phyloP scores from a whole-genome alignment of 2,329 filamentous ascomycete species.

The Byssothecium circinans region DNA sequence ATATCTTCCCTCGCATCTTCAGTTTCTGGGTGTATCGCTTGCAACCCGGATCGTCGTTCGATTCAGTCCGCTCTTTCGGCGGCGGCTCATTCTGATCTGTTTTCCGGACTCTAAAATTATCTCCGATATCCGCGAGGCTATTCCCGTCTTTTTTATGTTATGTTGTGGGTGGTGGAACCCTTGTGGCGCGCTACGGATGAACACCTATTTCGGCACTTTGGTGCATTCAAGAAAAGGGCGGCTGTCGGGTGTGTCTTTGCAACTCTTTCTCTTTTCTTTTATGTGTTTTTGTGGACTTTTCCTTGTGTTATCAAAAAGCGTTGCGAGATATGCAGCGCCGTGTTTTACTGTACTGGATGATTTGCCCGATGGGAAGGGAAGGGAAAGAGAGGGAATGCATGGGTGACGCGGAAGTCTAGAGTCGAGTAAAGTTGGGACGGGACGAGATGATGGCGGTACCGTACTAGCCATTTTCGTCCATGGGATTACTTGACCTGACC shows the following conservation, averaged over 20 bases:
- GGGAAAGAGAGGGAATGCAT: neutral
- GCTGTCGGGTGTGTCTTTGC: too few relatives aligned
- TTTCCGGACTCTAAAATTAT: neutral
- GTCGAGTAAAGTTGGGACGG: too few relatives aligned
- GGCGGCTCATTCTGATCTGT: neutral
- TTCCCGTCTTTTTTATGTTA: neutral
- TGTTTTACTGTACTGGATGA: neutral
- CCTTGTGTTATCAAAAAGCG: neutral
- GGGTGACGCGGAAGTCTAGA: too few relatives aligned
- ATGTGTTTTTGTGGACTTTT: neutral
- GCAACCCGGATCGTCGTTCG: neutral
- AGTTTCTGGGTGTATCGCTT: constrained; percentile 4
- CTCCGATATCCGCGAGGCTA: neutral
- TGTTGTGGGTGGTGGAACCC: neutral
- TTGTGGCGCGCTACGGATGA: neutral
- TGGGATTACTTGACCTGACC: neutral
- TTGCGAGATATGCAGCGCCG: neutral
- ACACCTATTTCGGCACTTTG: neutral
- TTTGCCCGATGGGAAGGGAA: neutral
- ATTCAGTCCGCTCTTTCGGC: neutral
- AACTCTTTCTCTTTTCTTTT: neutral
- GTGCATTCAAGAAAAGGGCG: neutral
- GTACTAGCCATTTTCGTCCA: neutral
- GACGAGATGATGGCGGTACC: neutral
- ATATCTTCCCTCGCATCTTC: constrained; percentile 10